Conservation (phyloP, 2,329 filamentous ascomycete genomes). For the Penicillium sp. region DNA sequence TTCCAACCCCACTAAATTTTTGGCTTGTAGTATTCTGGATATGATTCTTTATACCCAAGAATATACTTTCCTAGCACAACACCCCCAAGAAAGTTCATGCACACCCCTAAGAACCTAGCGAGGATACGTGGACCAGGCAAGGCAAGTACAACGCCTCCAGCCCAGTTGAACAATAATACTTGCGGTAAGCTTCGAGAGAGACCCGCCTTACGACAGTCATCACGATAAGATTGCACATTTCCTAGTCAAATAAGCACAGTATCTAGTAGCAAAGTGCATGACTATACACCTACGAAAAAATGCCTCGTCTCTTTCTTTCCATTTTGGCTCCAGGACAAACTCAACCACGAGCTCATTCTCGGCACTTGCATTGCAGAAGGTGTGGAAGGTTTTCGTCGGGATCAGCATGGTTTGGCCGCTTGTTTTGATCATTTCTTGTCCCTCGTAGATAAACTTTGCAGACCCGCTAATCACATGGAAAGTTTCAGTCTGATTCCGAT, state of each 20-base stretch:
- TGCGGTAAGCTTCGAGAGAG: constrained; percentile 6
- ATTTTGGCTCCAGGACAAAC: constrained; percentile 8
- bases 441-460: constrained; percentile 6
- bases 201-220: constrained; percentile 11
- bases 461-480: constrained; percentile 11
- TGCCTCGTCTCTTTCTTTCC: constrained; percentile 4
- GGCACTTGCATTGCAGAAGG: constrained; percentile 10
- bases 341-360: constrained; percentile 5
- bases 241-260: neutral
- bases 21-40: constrained; percentile 10
- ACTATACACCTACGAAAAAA: constrained; percentile 8
- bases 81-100: constrained; percentile 9
- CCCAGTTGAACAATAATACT: constrained; percentile 9
- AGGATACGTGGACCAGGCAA: constrained; percentile 5
- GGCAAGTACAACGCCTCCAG: constrained; percentile 10
- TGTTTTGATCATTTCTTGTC: neutral
- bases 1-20: neutral
- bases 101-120: neutral
- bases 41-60: constrained; percentile 9
- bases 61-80: constrained; percentile 11
- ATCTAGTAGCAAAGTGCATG: neutral
- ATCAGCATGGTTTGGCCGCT: constrained; percentile 5
- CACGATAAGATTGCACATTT: constrained; percentile 15
- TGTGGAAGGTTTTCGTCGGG: constrained; percentile 5
- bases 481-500: constrained; percentile 8